Evolutionary conservation across 441 rosid species (phyloP).

Genomic region (Sinapis alba): DNA sequence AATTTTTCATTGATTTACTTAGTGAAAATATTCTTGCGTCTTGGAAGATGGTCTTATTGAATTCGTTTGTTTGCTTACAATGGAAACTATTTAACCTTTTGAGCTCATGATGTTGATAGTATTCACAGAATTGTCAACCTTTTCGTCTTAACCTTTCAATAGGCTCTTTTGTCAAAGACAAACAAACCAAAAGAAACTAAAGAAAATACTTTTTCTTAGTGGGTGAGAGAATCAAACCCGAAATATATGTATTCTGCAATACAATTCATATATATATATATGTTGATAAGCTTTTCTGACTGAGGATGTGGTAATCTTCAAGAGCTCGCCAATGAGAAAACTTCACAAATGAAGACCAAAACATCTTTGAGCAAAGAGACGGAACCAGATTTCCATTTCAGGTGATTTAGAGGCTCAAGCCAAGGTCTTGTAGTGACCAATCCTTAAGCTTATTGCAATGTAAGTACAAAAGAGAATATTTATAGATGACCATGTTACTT

Average conservation of each 20-base stretch:
- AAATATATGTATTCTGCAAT: not conserved
- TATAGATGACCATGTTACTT: not conserved
- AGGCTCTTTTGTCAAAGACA: not conserved
- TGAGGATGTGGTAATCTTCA: not conserved
- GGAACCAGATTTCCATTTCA: not conserved
- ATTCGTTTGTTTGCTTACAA: not conserved
- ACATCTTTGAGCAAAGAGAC: constrained; percentile 5
- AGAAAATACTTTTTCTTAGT: not conserved
- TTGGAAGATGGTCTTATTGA: not conserved
- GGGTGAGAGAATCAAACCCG: not conserved
- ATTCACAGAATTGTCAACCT: constrained; percentile 3
- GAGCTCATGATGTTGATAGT: constrained; percentile 16
- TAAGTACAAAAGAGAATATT: not conserved
- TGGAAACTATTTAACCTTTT: constrained; percentile 1
- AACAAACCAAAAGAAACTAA: not conserved
- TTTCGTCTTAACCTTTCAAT: constrained; percentile 14
- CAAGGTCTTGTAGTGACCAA: not conserved
- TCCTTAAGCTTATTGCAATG: not conserved
- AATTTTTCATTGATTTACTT: not conserved
- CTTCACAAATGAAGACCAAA: not conserved
- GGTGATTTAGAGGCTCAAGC: constrained; percentile 1
- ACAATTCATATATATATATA: not conserved
- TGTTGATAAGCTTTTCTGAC: not conserved
- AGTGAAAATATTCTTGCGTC: not conserved
- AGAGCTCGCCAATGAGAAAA: not conserved